Evolutionary conservation across 345 rosid species (phyloP), one percentile per base, ranked within the genome.

Genomic region (Eucalyptus erythrocorys): DNA sequence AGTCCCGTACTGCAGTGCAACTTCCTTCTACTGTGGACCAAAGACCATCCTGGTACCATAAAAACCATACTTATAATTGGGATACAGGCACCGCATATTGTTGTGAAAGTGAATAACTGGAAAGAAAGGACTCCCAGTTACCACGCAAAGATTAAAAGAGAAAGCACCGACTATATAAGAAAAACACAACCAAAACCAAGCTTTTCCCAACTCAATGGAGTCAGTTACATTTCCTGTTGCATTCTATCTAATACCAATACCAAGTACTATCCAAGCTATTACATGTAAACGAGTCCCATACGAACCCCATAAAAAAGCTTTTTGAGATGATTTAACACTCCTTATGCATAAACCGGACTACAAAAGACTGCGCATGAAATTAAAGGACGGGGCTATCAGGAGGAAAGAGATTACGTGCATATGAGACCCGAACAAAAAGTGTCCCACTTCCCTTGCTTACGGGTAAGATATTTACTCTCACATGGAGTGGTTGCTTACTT

Each of bases 1-100:
- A 94, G 92, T 97, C 99, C 32, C 90, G 92, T 24, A 95, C 98
- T 45, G 90, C 96, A 8, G 88, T 95, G 92, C 97, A 95, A 92
- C 98, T 94, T 71, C 96, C 95, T 89, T 88, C 92, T 79, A 97
- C 90, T 2, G 95, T 92, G 87, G 97, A 91, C 89, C 91, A 88
- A 86, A 92, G 94, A 84, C 99, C 99, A 91, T 97, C 98, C 97
- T 96, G 91, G 3, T 11, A 76, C 15, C 30, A 76, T 2, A 76
- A 40, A 71, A 76, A 22, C 16, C 47, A 21, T 37, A 37, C 1
- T 71, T 40, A 76, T 42, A 76, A 76, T 37, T 10, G 82, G 15
- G 47, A 76, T 40, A 40, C 1, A 76, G 47, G 30, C 8, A 26
- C 82, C 6, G 82, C 82, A 76, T 21, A 86, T n/a, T 4, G 45